A percentile compares a stretch with the other conserved stretches of the same genome.
phyloP scores from a whole-genome alignment of 495 filamentous ascomycete species.

The Tetracladium marchalianum region DNA sequence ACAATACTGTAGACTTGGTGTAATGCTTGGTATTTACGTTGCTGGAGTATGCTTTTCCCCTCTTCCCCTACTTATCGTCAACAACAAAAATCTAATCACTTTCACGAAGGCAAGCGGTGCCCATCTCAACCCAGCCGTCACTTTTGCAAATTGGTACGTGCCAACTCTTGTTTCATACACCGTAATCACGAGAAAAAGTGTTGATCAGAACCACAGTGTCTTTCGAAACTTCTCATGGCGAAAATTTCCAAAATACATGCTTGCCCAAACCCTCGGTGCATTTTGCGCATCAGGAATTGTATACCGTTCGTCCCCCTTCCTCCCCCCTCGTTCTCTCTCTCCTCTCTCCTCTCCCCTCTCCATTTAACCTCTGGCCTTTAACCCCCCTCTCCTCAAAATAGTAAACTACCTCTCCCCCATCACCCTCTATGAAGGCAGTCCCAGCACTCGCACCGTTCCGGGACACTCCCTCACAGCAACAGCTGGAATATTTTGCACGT shows the following conservation, averaged over 20 bases:
- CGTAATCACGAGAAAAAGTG: too few relatives aligned
- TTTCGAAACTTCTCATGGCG: slow-evolving; percentile 54
- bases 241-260: slow-evolving; percentile 41
- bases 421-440: slow-evolving; percentile 40
- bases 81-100: background rate
- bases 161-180: too few relatives aligned
- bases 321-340: background rate
- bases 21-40: slow-evolving; percentile 59
- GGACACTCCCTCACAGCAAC: slow-evolving; percentile 37
- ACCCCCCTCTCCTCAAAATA: too few relatives aligned
- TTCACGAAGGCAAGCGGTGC: slow-evolving; percentile 35
- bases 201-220: slow-evolving; percentile 42
- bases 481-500: slow-evolving; percentile 58
- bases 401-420: slow-evolving; percentile 48
- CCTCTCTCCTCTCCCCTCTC: background rate
- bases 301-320: slow-evolving; percentile 24
- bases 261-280: slow-evolving; percentile 45
- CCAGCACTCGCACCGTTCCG: slow-evolving; percentile 12
- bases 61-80: background rate
- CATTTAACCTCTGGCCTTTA: background rate
- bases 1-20: slow-evolving; percentile 27
- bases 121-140: slow-evolving; percentile 58
- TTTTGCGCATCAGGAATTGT: slow-evolving; percentile 44
- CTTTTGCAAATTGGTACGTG: slow-evolving; percentile 32
- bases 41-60: slow-evolving; percentile 32